These are phyloP conservation scores for Coemansia sp. DNA, from an alignment of 192 early-diverging fungal species.

Conservation along the genomic window DNA sequence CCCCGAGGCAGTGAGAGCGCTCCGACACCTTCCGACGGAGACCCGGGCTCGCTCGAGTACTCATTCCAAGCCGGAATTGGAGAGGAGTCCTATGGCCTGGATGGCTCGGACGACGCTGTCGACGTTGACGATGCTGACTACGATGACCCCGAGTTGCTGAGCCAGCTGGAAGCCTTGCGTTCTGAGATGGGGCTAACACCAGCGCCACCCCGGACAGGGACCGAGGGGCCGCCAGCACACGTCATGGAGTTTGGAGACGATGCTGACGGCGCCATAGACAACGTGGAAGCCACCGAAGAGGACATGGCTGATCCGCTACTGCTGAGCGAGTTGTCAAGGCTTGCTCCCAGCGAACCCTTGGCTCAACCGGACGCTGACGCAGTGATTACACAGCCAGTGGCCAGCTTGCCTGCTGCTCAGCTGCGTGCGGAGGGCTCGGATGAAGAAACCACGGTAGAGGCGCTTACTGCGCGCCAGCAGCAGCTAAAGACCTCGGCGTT, in stretches of 20 bases:
- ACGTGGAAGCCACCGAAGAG: constrained; percentile 32
- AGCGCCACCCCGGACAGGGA: neutral
- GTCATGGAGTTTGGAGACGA: constrained; percentile 10
- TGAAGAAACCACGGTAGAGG: neutral
- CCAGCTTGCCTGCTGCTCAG: neutral
- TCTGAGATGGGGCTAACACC: constrained; percentile 31
- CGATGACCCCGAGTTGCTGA: constrained; percentile 39
- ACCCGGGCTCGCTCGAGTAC: neutral
- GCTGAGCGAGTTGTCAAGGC: constrained; percentile 27
- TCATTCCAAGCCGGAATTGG: constrained; percentile 4
- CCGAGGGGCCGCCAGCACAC: neutral
- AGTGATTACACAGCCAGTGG: neutral
- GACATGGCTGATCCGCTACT: constrained; percentile 46
- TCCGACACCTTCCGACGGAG: neutral
- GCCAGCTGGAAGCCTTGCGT: constrained; percentile 41
- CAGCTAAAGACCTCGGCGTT: constrained; percentile 32
- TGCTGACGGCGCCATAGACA: constrained; percentile 14
- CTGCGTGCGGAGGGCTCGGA: neutral
- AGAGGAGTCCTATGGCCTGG: neutral
- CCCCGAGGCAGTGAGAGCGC: neutral
- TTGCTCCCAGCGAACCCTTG: neutral
- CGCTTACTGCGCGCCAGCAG: constrained; percentile 5
- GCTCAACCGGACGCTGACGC: neutral
- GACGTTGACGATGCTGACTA: constrained; percentile 22
- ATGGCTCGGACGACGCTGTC: neutral